Conservation (phyloP, 345 rosid species). For the Euphorbia lathyris region DNA sequence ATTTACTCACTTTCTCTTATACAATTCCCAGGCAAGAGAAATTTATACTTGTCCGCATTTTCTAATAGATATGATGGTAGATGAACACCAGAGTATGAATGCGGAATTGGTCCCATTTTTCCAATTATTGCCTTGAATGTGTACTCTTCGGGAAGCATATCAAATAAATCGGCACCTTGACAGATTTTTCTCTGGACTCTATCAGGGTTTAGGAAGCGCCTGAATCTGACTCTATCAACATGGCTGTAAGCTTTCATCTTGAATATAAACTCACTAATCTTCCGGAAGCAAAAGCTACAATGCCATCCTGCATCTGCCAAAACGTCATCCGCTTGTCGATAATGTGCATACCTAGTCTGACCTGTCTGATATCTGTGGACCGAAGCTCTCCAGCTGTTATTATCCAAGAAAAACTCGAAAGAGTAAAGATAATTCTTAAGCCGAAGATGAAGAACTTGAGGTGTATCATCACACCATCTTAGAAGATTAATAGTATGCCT, state of each 20-base stretch:
- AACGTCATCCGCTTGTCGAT: conserved; percentile 57
- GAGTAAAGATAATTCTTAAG: conserved; percentile 79
- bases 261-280: conserved; percentile 59
- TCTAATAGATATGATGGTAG: conserved; percentile 58
- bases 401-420: conserved; percentile 69
- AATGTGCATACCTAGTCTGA: conserved; percentile 62
- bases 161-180: conserved; percentile 62
- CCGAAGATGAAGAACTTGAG: conserved; percentile 67
- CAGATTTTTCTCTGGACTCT: conserved; percentile 68
- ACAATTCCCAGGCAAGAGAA: conserved; percentile 63
- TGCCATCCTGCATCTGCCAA: conserved; percentile 84
- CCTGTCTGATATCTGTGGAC: conserved; percentile 68
- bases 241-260: conserved; percentile 84
- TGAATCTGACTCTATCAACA: conserved; percentile 62
- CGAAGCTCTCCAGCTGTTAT: conserved; percentile 86
- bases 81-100: conserved; percentile 66
- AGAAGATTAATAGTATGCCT: conserved; percentile 78
- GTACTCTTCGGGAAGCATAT: conserved; percentile 78
- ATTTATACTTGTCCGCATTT: conserved; percentile 54
- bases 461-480: conserved; percentile 76
- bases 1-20: conserved; percentile 51
- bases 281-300: conserved; percentile 68
- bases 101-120: conserved; percentile 78
- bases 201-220: conserved; percentile 51
- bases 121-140: conserved; percentile 66